These are phyloP conservation scores for Babesia bigemina DNA, from an alignment of 169 alveolate genomes.

Conservation along the genomic window DNA sequence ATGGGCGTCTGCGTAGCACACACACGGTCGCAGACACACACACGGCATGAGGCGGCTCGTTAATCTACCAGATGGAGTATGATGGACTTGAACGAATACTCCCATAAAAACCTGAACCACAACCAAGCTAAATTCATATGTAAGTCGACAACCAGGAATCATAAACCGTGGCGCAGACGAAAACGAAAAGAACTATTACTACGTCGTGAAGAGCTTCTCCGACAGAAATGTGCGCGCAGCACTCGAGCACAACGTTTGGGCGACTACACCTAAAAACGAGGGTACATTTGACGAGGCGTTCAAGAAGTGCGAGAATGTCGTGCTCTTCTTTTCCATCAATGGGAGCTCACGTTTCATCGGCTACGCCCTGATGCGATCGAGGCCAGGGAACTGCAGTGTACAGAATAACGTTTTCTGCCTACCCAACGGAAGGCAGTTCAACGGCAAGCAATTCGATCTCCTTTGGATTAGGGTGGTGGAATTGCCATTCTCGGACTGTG, in stretches of 20 bases:
- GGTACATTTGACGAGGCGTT: conserved; percentile 27
- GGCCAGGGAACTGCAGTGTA: conserved; percentile 72
- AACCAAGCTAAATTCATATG: conserved; percentile 33
- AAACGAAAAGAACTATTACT: conserved; percentile 45
- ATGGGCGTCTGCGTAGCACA: no score
- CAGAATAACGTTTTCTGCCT: conserved; percentile 54
- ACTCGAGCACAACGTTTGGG: conserved; percentile 71
- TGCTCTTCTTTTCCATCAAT: conserved; percentile 71
- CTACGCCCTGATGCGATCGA: conserved; percentile 75
- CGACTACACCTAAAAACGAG: conserved; percentile 75
- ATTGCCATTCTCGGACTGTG: conserved; percentile 65
- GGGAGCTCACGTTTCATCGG: conserved; percentile 73
- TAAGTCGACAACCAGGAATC: not conserved
- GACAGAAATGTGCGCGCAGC: conserved; percentile 64
- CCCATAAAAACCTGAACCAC: conserved; percentile 48
- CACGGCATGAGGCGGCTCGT: no score
- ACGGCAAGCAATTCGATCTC: conserved; percentile 73
- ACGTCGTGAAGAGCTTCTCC: conserved; percentile 70
- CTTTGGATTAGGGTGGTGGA: conserved; percentile 73
- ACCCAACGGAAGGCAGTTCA: conserved; percentile 65
- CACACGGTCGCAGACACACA: no score
- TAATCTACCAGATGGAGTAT: not conserved
- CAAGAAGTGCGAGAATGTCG: conserved; percentile 65
- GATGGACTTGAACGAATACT: conserved; percentile 56
- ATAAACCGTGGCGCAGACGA: conserved; percentile 9